A percentile compares a stretch with the other conserved stretches of the same genome.
phyloP scores from a whole-genome alignment of 2,329 filamentous ascomycete genomes.

The Pseudopyrenochaeta lycopersici region DNA sequence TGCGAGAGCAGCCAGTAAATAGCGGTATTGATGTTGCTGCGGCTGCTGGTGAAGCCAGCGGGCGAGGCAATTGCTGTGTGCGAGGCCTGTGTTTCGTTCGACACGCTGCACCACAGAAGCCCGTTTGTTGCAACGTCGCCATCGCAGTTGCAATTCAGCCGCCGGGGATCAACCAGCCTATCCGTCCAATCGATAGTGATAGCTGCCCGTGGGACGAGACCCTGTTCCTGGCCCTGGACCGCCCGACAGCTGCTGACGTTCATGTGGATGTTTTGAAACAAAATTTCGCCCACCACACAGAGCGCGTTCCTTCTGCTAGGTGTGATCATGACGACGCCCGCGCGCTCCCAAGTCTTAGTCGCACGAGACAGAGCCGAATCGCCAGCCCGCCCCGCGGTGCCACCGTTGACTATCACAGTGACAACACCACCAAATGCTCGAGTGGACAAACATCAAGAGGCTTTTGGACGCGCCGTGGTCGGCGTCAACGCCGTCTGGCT shows the following conservation, averaged over 20 bases:
- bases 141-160: slow-evolving; percentile 35
- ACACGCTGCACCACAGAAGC: slow-evolving; percentile 20
- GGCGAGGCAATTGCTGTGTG: not conserved
- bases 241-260: slow-evolving; percentile 35
- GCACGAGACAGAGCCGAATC: slow-evolving; percentile 37
- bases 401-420: slow-evolving; percentile 32
- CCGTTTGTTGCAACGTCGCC: slow-evolving; percentile 21
- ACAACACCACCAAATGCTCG: slow-evolving; percentile 21
- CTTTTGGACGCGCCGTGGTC: slow-evolving; percentile 33
- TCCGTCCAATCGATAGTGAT: slow-evolving; percentile 53
- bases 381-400: slow-evolving; percentile 35
- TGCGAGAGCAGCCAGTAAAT: slow-evolving; percentile 2
- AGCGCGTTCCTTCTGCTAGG: slow-evolving; percentile 21
- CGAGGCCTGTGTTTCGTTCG: slow-evolving; percentile 34
- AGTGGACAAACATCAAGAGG: slow-evolving; percentile 15
- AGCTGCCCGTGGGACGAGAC: slow-evolving; percentile 40
- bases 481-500: slow-evolving; percentile 15
- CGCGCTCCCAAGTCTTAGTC: slow-evolving; percentile 22
- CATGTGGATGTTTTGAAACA: slow-evolving; percentile 46
- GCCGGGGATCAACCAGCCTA: slow-evolving; percentile 39
- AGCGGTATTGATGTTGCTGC: slow-evolving; percentile 15
- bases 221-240: slow-evolving; percentile 38
- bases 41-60: not conserved
- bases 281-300: slow-evolving; percentile 32
- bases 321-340: slow-evolving; percentile 34